Evolutionary conservation across 2,329 filamentous ascomycete genomes (phyloP).

Genomic region (Daldinia sp.): DNA sequence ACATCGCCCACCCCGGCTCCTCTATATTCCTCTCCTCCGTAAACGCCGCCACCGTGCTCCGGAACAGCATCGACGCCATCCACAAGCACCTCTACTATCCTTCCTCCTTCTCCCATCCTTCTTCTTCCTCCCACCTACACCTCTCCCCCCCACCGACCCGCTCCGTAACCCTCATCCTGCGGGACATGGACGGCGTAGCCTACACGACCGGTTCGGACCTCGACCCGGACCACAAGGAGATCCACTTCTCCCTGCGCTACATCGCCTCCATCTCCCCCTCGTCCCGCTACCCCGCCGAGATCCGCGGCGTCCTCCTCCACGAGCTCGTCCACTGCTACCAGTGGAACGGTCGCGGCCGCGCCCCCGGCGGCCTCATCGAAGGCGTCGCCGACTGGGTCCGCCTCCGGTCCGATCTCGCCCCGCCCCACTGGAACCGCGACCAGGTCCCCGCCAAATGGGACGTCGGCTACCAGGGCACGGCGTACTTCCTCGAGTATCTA

Average conservation of each 20-base stretch:
- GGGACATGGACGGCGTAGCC: slow-evolving; percentile 84
- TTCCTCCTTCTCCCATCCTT: slow-evolving; percentile 51
- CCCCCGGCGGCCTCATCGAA: slow-evolving; percentile 85
- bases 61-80: slow-evolving; percentile 74
- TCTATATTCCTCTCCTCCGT: slow-evolving; percentile 75
- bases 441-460: slow-evolving; percentile 75
- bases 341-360: slow-evolving; percentile 72
- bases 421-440: slow-evolving; percentile 82
- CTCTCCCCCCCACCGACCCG: slow-evolving; percentile 71
- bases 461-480: slow-evolving; percentile 89
- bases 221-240: slow-evolving; percentile 90
- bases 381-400: slow-evolving; percentile 95
- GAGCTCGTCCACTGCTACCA: slow-evolving; percentile 97
- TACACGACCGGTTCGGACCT: slow-evolving; percentile 86
- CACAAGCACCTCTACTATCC: slow-evolving; percentile 76
- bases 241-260: slow-evolving; percentile 86
- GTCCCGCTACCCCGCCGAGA: slow-evolving; percentile 67
- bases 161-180: slow-evolving; percentile 85
- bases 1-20: slow-evolving; percentile 71
- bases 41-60: slow-evolving; percentile 71
- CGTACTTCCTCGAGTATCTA: slow-evolving; percentile 89
- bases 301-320: slow-evolving; percentile 86
- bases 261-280: slow-evolving; percentile 63
- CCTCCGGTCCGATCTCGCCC: slow-evolving; percentile 76
- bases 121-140: slow-evolving; percentile 49